Conservation (phyloP, 768 basidiomycete species). For the Boletus fagicola region DNA sequence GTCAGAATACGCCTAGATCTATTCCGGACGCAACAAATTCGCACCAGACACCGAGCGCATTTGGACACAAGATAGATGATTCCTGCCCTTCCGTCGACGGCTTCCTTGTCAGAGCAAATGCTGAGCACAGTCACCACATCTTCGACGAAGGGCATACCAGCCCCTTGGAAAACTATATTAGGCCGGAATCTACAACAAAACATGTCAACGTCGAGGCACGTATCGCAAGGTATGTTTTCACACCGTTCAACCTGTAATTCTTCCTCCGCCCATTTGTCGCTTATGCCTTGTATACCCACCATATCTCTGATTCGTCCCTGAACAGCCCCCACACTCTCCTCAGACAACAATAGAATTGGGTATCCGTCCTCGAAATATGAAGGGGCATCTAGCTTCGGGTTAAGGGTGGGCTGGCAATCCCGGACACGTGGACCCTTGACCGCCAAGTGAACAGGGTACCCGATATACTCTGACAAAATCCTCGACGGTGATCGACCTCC, state of each 20-base stretch:
- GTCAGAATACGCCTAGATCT: conserved; percentile 4
- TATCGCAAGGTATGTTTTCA: neutral
- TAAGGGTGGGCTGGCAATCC: conserved; percentile 44
- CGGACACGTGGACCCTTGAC: conserved; percentile 64
- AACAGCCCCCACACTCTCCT: conserved; percentile 59
- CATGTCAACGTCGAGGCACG: conserved; percentile 5
- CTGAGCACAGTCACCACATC: conserved; percentile 64
- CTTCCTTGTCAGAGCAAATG: conserved; percentile 41
- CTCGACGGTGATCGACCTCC: conserved; percentile 46
- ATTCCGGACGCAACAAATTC: conserved; percentile 25
- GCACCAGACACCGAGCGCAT: conserved; percentile 70
- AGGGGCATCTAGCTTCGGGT: conserved; percentile 54
- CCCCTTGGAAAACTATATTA: conserved; percentile 67
- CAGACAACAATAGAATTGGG: conserved; percentile 63
- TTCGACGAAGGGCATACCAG: conserved; percentile 66
- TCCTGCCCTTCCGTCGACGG: conserved; percentile 13
- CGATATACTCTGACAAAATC: conserved; percentile 61
- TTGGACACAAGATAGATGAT: conserved; percentile 60
- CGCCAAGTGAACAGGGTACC: conserved; percentile 57
- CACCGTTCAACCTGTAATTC: conserved; percentile 58
- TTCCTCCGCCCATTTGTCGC: conserved; percentile 51
- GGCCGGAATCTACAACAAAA: conserved; percentile 60
- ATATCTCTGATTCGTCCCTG: conserved; percentile 46
- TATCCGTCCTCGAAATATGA: conserved; percentile 68
- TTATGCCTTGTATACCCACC: conserved; percentile 48